Evolutionary conservation across 1,284 basidiomycete species (phyloP).

Genomic region (Stereum hirsutum): DNA sequence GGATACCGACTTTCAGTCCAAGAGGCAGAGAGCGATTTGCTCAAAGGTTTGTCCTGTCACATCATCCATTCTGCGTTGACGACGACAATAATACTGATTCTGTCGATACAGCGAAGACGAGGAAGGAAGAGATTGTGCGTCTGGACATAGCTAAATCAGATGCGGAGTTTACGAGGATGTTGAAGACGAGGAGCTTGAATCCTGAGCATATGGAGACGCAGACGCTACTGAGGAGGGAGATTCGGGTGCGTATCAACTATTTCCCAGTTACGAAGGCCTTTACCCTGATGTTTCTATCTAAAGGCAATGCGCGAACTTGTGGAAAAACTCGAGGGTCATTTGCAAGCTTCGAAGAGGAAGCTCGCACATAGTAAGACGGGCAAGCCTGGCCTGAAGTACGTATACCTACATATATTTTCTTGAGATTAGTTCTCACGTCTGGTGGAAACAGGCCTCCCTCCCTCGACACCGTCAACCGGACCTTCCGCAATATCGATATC

Average conservation of each 20-base stretch:
- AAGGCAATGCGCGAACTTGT: constrained; percentile 64
- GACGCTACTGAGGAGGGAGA: constrained; percentile 58
- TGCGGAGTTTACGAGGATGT: constrained; percentile 71
- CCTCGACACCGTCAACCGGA: constrained; percentile 76
- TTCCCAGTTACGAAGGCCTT: constrained; percentile 1
- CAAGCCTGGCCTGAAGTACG: constrained; percentile 53
- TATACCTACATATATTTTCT: constrained; percentile 3
- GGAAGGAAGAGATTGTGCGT: constrained; percentile 65
- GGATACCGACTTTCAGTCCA: constrained; percentile 32
- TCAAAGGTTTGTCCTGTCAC: constrained; percentile 52
- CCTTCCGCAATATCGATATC: constrained; percentile 74
- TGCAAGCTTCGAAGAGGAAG: constrained; percentile 63
- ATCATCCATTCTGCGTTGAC: constrained; percentile 1
- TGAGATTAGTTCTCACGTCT: neutral
- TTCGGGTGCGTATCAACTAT: constrained; percentile 41
- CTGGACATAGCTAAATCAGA: constrained; percentile 73
- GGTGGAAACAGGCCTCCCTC: constrained; percentile 55
- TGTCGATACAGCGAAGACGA: constrained; percentile 46
- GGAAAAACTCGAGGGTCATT: constrained; percentile 68
- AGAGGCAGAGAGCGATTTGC: constrained; percentile 51
- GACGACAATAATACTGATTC: neutral
- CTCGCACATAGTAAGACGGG: constrained; percentile 56
- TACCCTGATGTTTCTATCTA: constrained; percentile 1
- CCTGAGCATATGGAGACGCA: constrained; percentile 86
- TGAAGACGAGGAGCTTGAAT: constrained; percentile 73